phyloP scores from a whole-genome alignment of 1,284 basidiomycete genomes.

The Thelephora terrestris region DNA sequence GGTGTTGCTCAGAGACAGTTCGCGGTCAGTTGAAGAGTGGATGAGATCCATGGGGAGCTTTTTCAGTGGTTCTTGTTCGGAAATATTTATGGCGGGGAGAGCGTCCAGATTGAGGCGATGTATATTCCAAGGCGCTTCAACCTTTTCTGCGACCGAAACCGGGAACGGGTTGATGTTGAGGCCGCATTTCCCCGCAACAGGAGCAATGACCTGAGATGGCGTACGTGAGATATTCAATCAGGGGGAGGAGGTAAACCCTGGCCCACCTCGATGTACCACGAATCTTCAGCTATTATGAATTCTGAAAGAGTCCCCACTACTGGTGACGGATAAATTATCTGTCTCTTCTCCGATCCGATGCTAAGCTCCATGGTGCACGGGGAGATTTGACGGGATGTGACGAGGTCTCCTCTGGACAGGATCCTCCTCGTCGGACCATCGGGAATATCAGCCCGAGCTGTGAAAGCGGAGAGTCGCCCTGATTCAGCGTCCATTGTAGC shows the following conservation, averaged over 20 bases:
- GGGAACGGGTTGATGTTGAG: conserved; percentile 25
- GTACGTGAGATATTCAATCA: conserved; percentile 10
- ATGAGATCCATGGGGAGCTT: conserved; percentile 25
- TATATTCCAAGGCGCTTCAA: conserved; percentile 27
- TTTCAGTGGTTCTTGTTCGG: conserved; percentile 4
- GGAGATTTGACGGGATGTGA: conserved; percentile 20
- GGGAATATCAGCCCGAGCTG: too few relatives aligned
- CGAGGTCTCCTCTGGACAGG: conserved; percentile 14
- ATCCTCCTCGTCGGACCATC: conserved; percentile 1
- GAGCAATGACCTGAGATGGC: conserved; percentile 19
- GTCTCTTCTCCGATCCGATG: conserved; percentile 16
- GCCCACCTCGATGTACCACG: conserved; percentile 40
- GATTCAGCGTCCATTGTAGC: too few relatives aligned
- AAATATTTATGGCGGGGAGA: conserved; percentile 23
- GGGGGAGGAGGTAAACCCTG: background rate
- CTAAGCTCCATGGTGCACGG: conserved; percentile 23
- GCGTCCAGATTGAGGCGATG: conserved; percentile 30
- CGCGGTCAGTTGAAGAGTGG: conserved; percentile 22
- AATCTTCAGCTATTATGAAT: conserved; percentile 39
- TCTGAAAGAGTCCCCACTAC: conserved; percentile 22
- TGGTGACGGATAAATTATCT: conserved; percentile 25
- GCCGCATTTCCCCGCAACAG: conserved; percentile 15
- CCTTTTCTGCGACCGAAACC: conserved; percentile 11
- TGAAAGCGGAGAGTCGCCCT: too few relatives aligned
- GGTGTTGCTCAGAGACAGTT: conserved; percentile 13